Conservation (phyloP, 2,329 filamentous ascomycete genomes). For the Rhynchosporium secalis region DNA sequence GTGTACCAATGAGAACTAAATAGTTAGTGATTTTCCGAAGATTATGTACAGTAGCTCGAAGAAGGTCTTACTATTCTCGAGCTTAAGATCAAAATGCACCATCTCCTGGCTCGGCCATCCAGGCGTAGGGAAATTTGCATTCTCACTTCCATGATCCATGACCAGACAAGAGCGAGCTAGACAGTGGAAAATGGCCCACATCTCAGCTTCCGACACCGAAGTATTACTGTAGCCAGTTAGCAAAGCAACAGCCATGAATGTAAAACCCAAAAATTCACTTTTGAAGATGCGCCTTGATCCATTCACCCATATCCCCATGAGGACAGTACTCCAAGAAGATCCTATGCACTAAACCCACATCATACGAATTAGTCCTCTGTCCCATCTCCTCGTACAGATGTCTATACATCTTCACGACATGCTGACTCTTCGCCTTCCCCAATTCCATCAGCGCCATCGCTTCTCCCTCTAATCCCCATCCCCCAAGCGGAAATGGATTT, state of each 20-base stretch:
- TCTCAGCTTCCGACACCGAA: neutral
- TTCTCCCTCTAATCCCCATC: conserved; percentile 12
- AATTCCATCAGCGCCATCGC: conserved; percentile 9
- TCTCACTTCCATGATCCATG: conserved; percentile 20
- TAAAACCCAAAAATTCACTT: neutral
- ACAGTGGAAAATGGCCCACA: conserved; percentile 24
- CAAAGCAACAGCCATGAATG: neutral
- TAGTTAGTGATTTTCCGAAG: neutral
- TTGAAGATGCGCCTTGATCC: neutral
- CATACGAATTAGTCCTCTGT: neutral
- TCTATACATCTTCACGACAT: conserved; percentile 22
- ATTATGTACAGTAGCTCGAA: neutral
- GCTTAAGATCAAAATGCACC: conserved; percentile 23
- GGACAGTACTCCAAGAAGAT: conserved; percentile 26
- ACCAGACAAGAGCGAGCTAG: conserved; percentile 18
- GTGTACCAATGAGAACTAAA: conserved; percentile 13
- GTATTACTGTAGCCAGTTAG: neutral
- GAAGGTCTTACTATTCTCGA: conserved; percentile 16
- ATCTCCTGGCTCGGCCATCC: conserved; percentile 13
- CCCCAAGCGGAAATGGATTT: neutral
- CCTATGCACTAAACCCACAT: conserved; percentile 20
- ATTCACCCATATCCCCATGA: conserved; percentile 14
- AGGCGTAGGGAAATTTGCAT: neutral
- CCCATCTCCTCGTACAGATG: conserved; percentile 23
- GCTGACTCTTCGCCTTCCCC: conserved; percentile 10